A percentile compares a stretch with the other conserved stretches of the same genome.
phyloP scores from a whole-genome alignment of 2,329 filamentous ascomycete species.

The Diaporthe sp. region DNA sequence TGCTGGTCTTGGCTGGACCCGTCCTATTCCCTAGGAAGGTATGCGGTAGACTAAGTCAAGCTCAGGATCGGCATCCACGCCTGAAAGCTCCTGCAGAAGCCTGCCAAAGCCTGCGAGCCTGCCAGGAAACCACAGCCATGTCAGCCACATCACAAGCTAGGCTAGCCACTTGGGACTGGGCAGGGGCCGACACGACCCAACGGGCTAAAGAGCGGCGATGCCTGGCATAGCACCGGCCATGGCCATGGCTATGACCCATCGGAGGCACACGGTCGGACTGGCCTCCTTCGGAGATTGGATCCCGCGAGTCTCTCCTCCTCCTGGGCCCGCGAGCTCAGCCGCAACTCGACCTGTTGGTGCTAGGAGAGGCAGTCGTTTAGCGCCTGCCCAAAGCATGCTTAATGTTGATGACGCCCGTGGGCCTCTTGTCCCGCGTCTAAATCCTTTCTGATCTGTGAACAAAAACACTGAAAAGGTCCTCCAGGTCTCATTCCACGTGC shows the following conservation, averaged over 20 bases:
- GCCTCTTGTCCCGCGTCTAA: slow-evolving; percentile 8
- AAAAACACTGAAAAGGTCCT: not conserved
- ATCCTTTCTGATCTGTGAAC: not conserved
- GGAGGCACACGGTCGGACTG: not conserved
- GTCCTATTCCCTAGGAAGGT: not conserved
- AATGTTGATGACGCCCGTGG: slow-evolving; percentile 20
- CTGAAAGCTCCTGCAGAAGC: slow-evolving; percentile 26
- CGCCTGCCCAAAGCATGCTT: slow-evolving; percentile 14
- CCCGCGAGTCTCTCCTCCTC: not conserved
- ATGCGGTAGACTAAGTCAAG: not conserved
- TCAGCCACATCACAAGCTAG: slow-evolving; percentile 29
- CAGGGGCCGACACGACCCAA: slow-evolving; percentile 14
- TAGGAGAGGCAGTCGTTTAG: not conserved
- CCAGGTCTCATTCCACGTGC: not conserved
- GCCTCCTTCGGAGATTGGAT: not conserved
- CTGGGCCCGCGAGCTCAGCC: slow-evolving; percentile 25
- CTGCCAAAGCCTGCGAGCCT: slow-evolving; percentile 25
- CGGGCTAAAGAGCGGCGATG: slow-evolving; percentile 19
- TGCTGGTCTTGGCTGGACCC: slow-evolving; percentile 11
- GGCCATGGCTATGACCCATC: slow-evolving; percentile 11
- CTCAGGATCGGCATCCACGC: slow-evolving; percentile 24
- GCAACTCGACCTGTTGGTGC: slow-evolving; percentile 27
- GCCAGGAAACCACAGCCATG: slow-evolving; percentile 17
- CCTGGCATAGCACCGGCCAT: slow-evolving; percentile 13
- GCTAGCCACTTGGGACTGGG: not conserved